phyloP scores from a whole-genome alignment of 768 basidiomycete species.

The Trametes maxima region DNA sequence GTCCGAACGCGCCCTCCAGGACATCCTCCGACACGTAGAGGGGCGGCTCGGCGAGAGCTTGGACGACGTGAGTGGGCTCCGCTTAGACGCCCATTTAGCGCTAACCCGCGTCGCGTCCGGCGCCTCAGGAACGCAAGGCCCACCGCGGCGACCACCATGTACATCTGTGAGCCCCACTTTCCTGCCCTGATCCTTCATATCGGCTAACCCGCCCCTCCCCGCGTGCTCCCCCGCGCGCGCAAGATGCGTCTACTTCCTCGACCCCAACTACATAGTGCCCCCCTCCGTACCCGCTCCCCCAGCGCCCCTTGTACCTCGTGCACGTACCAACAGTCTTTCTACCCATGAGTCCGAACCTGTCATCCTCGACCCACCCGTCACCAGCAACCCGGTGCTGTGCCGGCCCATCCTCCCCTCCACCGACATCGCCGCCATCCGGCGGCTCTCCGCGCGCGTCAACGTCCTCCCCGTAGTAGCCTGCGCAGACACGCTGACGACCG shows the following conservation, averaged over 20 bases:
- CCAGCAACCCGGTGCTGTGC: constrained; percentile 68
- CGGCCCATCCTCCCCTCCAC: constrained; percentile 66
- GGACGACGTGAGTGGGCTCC: constrained; percentile 66
- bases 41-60: constrained; percentile 70
- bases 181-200: neutral
- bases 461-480: constrained; percentile 85
- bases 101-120: constrained; percentile 24
- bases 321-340: constrained; percentile 72
- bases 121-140: constrained; percentile 67
- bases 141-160: constrained; percentile 75
- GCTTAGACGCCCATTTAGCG: constrained; percentile 16
- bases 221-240: constrained; percentile 22
- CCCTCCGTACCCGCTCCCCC: constrained; percentile 68
- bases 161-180: constrained; percentile 62
- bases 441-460: constrained; percentile 80
- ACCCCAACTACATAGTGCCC: constrained; percentile 80
- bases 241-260: constrained; percentile 86
- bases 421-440: constrained; percentile 79
- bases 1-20: constrained; percentile 63
- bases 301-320: constrained; percentile 65
- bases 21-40: constrained; percentile 75
- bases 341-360: constrained; percentile 74
- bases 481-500: constrained; percentile 80
- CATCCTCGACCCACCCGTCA: constrained; percentile 78
- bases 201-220: neutral